Evolutionary conservation across 1,284 basidiomycete genomes (phyloP), one percentile per base, ranked within the genome.

Genomic region (Heliocybe sulcata): DNA sequence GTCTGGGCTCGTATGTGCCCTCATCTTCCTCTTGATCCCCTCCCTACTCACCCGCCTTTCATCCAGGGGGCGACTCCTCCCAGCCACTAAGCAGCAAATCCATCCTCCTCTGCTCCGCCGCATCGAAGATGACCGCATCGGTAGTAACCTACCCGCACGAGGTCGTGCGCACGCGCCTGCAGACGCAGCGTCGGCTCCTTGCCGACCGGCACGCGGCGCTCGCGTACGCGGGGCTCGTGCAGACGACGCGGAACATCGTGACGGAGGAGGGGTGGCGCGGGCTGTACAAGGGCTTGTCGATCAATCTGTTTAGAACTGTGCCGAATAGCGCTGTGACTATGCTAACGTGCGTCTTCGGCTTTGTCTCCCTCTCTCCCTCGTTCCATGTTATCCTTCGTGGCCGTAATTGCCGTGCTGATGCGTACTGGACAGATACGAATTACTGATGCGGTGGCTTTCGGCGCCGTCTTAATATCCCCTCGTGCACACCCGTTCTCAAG

Each of bases 111-210:
- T 96, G 93, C 72, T 94, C 92, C 20, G 92, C 91, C 8, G 72
- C 85, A 20, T 88, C 93, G 31, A 98, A 98, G 70, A 96, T 97
- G 91, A 85, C 90, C 1, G 95, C 94, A 2, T 94, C 93, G 11
- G 74, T 97, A 23, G 87, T 88, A 23, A 98, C 95, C 27, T 98
- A 98, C 69, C 95, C 95, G 0, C 94, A 98, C 69, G 94, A 98
- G 71, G 95, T 98, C 45, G 79, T 98, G 19, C 88, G 94, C 10
- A 98, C 94, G 25, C 83, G 94, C 3, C 72, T 97, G 35, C 94
- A 98, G 71, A 93, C 94, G 3, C 85, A 88, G 63, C 81, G 83
- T 55, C 78, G 81, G 56, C 82, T 82, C 45, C 69, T 87, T 45
- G 72, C 76, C 42, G 75, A 79, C 56, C 47, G 47, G 14, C 77